A percentile compares a stretch with the other conserved stretches of the same genome.
Evolutionary conservation across 306 rosid genomes (phyloP).

Genomic region (Gillenia trifoliata): DNA sequence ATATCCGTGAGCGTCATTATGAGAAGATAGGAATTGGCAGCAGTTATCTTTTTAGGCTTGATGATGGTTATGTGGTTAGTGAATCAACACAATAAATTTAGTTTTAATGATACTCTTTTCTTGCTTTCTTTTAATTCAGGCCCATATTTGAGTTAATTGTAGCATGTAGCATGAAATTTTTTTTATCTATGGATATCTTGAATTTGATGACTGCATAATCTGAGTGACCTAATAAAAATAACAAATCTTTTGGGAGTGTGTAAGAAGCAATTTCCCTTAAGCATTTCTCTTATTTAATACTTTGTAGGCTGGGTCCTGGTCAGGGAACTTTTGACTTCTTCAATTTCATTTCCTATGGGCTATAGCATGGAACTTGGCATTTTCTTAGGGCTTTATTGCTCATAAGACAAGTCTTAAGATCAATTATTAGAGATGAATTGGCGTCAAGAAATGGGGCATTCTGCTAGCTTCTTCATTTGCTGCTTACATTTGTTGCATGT

Average conservation of each 20-base stretch:
- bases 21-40: slow-evolving; percentile 98
- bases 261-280: neutral
- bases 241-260: neutral
- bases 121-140: neutral
- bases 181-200: neutral
- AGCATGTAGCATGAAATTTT: neutral
- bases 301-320: neutral
- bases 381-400: neutral
- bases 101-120: neutral
- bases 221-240: neutral
- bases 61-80: slow-evolving; percentile 98
- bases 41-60: slow-evolving; percentile 96
- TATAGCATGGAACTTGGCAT: neutral
- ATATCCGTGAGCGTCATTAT: slow-evolving; percentile 82
- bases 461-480: neutral
- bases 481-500: neutral
- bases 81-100: slow-evolving; percentile 7
- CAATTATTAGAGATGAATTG: neutral
- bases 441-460: neutral
- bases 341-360: neutral
- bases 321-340: neutral
- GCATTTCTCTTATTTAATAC: neutral
- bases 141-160: slow-evolving; percentile 2
- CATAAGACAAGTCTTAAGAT: neutral
- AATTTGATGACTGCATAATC: neutral